Evolutionary conservation across 129 eudicot species (phyloP).

Genomic region (Cynara cardunculus): DNA sequence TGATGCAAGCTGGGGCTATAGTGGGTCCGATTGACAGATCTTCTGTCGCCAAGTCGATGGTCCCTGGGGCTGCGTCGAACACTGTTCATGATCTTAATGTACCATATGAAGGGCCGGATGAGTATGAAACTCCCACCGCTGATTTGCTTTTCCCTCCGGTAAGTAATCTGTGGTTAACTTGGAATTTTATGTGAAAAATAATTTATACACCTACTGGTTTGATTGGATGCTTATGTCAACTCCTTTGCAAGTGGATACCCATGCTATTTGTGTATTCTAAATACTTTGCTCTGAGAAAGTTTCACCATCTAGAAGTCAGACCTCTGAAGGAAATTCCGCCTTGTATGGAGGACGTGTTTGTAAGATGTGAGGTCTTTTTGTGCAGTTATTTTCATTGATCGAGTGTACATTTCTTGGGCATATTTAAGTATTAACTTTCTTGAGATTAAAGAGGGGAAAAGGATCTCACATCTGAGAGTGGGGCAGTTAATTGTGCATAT

Average conservation of each 20-base stretch:
- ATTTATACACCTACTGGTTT: not conserved
- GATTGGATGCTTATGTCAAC: not conserved
- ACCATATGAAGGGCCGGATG: slow-evolving; percentile 89
- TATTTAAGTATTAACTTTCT: not conserved
- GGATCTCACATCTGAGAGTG: not conserved
- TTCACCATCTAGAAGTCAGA: not conserved
- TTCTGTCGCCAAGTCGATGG: slow-evolving; percentile 39
- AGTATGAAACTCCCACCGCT: slow-evolving; percentile 93
- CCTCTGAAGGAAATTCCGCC: not conserved
- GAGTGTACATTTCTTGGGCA: not conserved
- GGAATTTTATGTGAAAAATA: not conserved
- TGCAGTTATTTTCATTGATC: not conserved
- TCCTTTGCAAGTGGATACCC: not conserved
- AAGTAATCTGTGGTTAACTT: slow-evolving; percentile 15
- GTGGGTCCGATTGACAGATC: slow-evolving; percentile 83
- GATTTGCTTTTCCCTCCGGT: slow-evolving; percentile 94
- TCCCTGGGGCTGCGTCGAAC: slow-evolving; percentile 52
- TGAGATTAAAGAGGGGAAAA: slow-evolving; percentile 3
- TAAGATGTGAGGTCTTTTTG: not conserved
- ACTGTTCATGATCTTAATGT: slow-evolving; percentile 93
- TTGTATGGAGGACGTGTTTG: not conserved
- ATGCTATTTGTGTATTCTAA: slow-evolving; percentile 7
- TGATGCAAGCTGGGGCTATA: slow-evolving; percentile 83
- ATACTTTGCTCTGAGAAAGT: not conserved
- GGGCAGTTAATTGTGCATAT: not conserved